Percentiles rank a stretch among this genome's conserved stretches.
phyloP scores from a whole-genome alignment of 2,329 filamentous ascomycete species.

The Sclerotiophoma versabilis region DNA sequence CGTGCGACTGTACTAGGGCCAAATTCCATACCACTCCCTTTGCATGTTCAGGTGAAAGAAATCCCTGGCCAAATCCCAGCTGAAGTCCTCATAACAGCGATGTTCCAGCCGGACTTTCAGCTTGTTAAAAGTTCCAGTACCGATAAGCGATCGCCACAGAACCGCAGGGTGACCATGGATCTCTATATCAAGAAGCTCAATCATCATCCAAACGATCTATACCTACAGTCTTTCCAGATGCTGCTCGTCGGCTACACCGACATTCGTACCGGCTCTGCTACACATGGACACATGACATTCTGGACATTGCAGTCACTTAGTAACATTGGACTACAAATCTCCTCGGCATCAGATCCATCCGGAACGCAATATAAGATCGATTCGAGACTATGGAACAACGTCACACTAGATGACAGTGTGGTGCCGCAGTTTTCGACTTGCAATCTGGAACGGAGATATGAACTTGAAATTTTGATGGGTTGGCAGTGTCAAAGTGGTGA shows the following conservation, averaged over 20 bases:
- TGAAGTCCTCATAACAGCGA: slow-evolving; percentile 6
- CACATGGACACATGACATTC: slow-evolving; percentile 12
- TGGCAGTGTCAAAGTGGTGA: slow-evolving; percentile 19
- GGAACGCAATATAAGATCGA: slow-evolving; percentile 7
- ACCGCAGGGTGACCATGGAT: slow-evolving; percentile 13
- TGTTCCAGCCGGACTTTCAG: slow-evolving; percentile 12
- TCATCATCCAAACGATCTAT: slow-evolving; percentile 5
- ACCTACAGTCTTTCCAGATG: slow-evolving; percentile 25
- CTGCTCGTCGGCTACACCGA: slow-evolving; percentile 25
- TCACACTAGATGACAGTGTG: slow-evolving; percentile 6
- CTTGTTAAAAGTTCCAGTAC: neutral
- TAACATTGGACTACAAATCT: slow-evolving; percentile 15
- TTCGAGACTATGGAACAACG: slow-evolving; percentile 11
- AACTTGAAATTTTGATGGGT: slow-evolving; percentile 24
- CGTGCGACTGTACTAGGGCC: neutral
- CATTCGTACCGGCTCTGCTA: slow-evolving; percentile 10
- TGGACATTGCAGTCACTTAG: slow-evolving; percentile 26
- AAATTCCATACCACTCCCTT: slow-evolving; percentile 2
- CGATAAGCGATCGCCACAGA: neutral
- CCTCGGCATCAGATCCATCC: neutral
- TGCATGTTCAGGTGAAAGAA: neutral
- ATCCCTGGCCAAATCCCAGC: slow-evolving; percentile 2
- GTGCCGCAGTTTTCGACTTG: slow-evolving; percentile 22
- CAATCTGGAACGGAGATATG: slow-evolving; percentile 23
- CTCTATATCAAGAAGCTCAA: slow-evolving; percentile 13